Base-by-base conservation (phyloP, 495 filamentous ascomycete genomes). In the Penicillium paxilli region DNA sequence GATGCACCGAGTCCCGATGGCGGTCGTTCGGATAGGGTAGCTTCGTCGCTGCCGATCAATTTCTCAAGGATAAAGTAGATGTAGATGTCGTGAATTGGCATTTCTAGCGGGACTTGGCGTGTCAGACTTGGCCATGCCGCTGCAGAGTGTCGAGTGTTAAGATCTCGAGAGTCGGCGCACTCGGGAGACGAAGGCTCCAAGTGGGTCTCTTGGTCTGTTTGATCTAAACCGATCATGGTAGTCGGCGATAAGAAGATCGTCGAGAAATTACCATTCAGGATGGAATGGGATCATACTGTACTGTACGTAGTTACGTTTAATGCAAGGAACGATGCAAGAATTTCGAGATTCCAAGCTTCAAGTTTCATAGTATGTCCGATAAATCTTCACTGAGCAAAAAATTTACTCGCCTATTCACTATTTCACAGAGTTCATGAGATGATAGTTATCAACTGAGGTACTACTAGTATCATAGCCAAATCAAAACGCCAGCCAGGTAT, bases 401-500 rank as follows among this genome's bases (percentile, higher is more conserved):
- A 22, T 38, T n/a, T n/a, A n/a, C n/a, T n/a, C 32, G 47, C 47
- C 33, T 26, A 23, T 25, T 42, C 40, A 20, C 10, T 52, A 35
- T 45, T 42, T 48, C 52, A 48, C 45, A 56, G n/a, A 50, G 12
- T 17, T 11, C 17, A 28, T 6, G n/a, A n/a, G n/a, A 23, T 45
- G 22, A 11, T 35, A 51, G 12, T 32, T 14, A 50, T 8, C 4
- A 38, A 51, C 40, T n/a, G n/a, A n/a, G n/a, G n/a, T n/a, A n/a
- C n/a, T n/a, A n/a, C n/a, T n/a, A 54, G 22, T 23, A 16, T 30
- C 24, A 52, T 40, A 14, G 26, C 23, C 41, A 35, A 30, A 11
- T 21, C 19, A 28, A 17, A 59, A 62, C 62, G 63, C 63, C 59
- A 53, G 41, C 55, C 61, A 59, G 55, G 55, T 64, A 66, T 66